Evolutionary conservation across 1,284 basidiomycete genomes (phyloP).

Genomic region (Naganishia liquefaciens): DNA sequence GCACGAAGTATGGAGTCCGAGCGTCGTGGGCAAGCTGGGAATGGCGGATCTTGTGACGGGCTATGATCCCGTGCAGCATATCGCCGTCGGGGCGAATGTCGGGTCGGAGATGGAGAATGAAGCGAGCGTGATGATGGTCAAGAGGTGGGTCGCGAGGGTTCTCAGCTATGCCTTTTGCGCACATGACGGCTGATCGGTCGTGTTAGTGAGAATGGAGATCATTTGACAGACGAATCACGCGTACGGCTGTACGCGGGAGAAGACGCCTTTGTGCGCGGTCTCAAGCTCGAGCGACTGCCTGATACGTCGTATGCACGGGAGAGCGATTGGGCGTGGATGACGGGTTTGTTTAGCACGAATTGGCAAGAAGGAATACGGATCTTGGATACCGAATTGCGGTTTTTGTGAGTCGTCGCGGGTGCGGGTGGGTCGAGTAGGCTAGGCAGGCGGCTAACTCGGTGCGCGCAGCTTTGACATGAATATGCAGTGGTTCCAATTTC

Average conservation of each 20-base stretch:
- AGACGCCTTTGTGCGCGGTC: conserved; percentile 4
- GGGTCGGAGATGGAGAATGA: background rate
- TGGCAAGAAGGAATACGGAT: conserved; percentile 25
- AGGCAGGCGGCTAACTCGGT: background rate
- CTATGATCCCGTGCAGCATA: conserved; percentile 25
- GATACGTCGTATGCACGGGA: conserved; percentile 32
- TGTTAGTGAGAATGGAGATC: conserved; percentile 18
- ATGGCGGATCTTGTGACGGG: conserved; percentile 25
- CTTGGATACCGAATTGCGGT: conserved; percentile 25
- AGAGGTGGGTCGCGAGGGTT: background rate
- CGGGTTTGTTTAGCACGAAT: conserved; percentile 33
- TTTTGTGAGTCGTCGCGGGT: conserved; percentile 19
- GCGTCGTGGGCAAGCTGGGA: conserved; percentile 9
- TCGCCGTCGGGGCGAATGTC: conserved; percentile 11
- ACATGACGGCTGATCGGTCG: background rate
- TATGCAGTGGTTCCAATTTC: conserved; percentile 39
- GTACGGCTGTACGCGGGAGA: background rate
- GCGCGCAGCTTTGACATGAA: conserved; percentile 35
- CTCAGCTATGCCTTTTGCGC: too few species aligned
- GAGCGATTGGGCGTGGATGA: conserved; percentile 36
- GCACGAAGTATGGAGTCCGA: conserved; percentile 17
- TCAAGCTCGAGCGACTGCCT: conserved; percentile 30
- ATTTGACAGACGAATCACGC: background rate
- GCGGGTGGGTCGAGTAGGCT: background rate
- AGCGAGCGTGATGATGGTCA: too few species aligned